phyloP scores from a whole-genome alignment of 257 asterid species.

The Fraxinus americana region DNA sequence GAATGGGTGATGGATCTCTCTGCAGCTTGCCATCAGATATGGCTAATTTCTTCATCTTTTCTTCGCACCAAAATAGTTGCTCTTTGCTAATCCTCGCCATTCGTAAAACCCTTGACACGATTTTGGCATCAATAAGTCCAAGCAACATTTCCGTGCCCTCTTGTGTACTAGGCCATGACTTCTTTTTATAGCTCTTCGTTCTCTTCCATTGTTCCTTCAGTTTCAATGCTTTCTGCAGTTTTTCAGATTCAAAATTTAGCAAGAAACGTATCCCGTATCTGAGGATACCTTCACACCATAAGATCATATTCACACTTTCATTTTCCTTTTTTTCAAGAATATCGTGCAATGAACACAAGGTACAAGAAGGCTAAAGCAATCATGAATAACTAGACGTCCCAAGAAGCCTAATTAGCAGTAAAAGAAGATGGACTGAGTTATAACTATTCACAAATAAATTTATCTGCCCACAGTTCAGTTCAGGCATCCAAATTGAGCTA shows the following conservation, averaged over 20 bases:
- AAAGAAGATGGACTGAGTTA: neutral
- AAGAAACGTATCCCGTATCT: neutral
- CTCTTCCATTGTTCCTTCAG: conserved; percentile 78
- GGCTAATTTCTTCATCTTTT: conserved; percentile 74
- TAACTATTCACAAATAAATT: neutral
- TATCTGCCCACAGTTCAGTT: neutral
- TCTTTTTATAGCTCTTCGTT: conserved; percentile 64
- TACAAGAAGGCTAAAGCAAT: neutral
- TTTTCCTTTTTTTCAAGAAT: neutral
- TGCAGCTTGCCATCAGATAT: conserved; percentile 61
- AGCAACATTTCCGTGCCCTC: conserved; percentile 72
- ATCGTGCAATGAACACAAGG: neutral
- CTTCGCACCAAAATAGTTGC: conserved; percentile 85
- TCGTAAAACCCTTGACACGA: conserved; percentile 62
- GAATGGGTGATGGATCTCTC: conserved; percentile 78
- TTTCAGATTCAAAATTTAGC: conserved; percentile 5
- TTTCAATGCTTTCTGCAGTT: conserved; percentile 71
- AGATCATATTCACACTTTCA: neutral
- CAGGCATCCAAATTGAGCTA: neutral
- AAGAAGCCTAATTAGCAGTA: neutral
- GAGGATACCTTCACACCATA: neutral
- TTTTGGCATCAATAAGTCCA: conserved; percentile 67
- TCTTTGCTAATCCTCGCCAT: conserved; percentile 65
- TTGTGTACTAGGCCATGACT: conserved; percentile 56
- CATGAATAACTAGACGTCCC: neutral